Conservation (phyloP, 1,284 basidiomycete genomes). For the Fomes fomentarius region DNA sequence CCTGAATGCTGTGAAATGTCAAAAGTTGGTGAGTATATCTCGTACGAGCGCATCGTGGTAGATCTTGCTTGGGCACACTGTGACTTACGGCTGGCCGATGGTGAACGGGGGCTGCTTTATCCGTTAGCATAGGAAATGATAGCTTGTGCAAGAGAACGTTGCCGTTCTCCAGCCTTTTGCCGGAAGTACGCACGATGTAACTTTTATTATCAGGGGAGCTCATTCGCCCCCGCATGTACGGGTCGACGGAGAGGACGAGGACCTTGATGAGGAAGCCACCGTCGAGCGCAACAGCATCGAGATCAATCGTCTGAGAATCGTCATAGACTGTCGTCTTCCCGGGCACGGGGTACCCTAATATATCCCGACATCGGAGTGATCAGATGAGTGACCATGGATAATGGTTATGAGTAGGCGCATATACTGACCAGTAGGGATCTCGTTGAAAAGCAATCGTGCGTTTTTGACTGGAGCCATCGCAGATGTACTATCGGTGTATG, state of each 20-base stretch:
- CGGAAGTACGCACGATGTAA: background rate
- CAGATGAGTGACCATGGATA: too few species aligned
- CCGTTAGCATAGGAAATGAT: background rate
- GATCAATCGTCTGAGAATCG: slow-evolving; percentile 48
- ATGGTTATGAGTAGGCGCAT: background rate
- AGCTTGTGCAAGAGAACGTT: too few species aligned
- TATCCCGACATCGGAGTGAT: background rate
- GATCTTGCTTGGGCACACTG: too few species aligned
- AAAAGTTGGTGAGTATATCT: too few species aligned
- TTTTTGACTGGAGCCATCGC: slow-evolving; percentile 23
- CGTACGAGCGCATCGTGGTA: too few species aligned
- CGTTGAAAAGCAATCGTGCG: slow-evolving; percentile 20
- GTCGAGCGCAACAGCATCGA: slow-evolving; percentile 48
- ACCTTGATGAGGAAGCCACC: slow-evolving; percentile 58
- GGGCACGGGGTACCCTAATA: slow-evolving; percentile 48
- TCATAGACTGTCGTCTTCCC: slow-evolving; percentile 49
- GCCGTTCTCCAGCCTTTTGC: too few species aligned
- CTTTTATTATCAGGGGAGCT: slow-evolving; percentile 28
- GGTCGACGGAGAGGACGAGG: slow-evolving; percentile 50
- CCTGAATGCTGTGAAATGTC: slow-evolving; percentile 7
- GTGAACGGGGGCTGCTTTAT: slow-evolving; percentile 31
- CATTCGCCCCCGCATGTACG: slow-evolving; percentile 48
- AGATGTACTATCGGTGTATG: background rate
- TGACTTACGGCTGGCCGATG: slow-evolving; percentile 46
- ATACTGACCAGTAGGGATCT: slow-evolving; percentile 16